Conservation (phyloP, 257 asterid genomes). For the Catharanthus roseus region DNA sequence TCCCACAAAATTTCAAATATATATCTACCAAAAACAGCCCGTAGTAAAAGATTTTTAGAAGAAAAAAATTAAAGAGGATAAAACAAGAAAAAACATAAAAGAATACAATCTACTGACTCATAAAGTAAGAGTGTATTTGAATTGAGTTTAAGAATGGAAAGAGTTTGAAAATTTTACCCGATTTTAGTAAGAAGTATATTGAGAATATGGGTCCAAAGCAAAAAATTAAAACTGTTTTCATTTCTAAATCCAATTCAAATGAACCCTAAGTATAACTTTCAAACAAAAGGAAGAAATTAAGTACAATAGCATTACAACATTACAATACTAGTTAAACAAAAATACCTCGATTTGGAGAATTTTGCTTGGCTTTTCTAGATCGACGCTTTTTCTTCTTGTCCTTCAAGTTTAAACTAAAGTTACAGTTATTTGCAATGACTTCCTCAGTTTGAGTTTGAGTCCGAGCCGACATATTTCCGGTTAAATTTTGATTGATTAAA, state of each 20-base stretch:
- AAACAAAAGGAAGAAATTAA: no score
- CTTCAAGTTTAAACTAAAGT: neutral
- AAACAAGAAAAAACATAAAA: neutral
- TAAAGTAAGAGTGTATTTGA: no score
- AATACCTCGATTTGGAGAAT: conserved; percentile 27
- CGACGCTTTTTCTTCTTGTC: conserved; percentile 50
- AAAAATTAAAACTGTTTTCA: no score
- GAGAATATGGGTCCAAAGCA: no score
- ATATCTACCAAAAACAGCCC: neutral
- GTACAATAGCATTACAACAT: neutral
- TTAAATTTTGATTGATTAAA: neutral
- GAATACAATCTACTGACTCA: neutral
- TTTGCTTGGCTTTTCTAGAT: conserved; percentile 44
- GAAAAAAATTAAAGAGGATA: no score
- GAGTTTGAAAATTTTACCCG: no score
- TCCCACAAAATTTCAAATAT: neutral
- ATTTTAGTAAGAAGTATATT: no score
- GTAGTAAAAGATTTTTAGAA: neutral
- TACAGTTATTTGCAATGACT: conserved; percentile 9
- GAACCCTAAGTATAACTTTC: no score
- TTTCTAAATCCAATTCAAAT: no score
- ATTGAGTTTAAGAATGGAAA: no score
- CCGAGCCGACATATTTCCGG: conserved; percentile 4
- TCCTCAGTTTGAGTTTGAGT: conserved; percentile 14
- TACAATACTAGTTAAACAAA: neutral